A percentile compares a stretch with the other conserved stretches of the same genome.
These are phyloP conservation scores for Blepharisma japonicum DNA, from an alignment of 73 alveolate species.

Conservation along the genomic window DNA sequence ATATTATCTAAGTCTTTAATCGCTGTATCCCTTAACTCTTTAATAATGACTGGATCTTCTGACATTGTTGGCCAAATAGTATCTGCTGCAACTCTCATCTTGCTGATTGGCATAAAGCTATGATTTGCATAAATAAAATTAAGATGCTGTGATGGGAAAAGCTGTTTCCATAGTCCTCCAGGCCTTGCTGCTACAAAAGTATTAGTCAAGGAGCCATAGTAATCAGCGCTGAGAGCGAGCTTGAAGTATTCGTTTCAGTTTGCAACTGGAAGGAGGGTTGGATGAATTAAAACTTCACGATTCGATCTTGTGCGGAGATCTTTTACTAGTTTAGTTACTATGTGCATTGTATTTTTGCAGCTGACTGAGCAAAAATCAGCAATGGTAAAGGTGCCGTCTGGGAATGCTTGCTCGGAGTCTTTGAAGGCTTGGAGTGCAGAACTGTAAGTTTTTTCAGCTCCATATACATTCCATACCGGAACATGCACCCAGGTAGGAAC, in stretches of 20 bases:
- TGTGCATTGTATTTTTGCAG: background rate
- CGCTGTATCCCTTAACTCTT: background rate
- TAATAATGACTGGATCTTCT: background rate
- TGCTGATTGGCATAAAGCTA: slow-evolving; percentile 6
- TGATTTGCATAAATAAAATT: slow-evolving; percentile 6
- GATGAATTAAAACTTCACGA: background rate
- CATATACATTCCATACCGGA: background rate
- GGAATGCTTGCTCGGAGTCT: background rate
- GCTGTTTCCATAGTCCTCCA: background rate
- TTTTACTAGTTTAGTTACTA: background rate
- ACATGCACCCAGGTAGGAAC: background rate
- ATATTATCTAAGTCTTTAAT: background rate
- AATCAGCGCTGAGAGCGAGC: background rate
- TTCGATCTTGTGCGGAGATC: background rate
- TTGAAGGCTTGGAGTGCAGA: background rate
- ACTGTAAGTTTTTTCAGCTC: slow-evolving; percentile 7
- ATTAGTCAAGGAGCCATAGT: background rate
- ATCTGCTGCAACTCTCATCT: slow-evolving; percentile 4
- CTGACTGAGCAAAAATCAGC: slow-evolving; percentile 3
- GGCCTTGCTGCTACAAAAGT: background rate
- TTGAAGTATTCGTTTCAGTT: background rate
- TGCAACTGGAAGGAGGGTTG: background rate
- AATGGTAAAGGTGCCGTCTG: background rate
- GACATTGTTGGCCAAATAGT: background rate
- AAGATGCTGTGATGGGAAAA: background rate